These are phyloP conservation scores for Strobilomyces dryophilus DNA, from an alignment of 768 basidiomycete genomes.

Conservation along the genomic window DNA sequence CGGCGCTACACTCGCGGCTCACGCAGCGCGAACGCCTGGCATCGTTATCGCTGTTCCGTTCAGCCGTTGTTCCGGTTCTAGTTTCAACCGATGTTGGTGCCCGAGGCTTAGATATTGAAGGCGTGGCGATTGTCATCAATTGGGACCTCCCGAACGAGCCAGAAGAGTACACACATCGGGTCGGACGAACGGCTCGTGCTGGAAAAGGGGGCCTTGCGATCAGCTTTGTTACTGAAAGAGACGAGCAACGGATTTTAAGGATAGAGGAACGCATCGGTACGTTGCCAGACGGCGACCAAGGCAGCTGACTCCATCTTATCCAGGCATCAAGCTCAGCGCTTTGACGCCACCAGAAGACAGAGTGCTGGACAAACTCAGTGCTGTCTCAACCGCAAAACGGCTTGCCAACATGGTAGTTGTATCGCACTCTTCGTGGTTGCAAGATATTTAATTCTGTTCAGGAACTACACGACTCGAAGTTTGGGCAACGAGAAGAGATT, in stretches of 20 bases:
- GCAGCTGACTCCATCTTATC: background rate
- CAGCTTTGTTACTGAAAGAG: slow-evolving; percentile 92
- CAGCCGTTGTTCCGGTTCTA: slow-evolving; percentile 83
- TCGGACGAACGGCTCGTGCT: slow-evolving; percentile 88
- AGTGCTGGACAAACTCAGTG: slow-evolving; percentile 82
- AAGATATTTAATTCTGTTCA: slow-evolving; percentile 26
- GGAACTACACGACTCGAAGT: slow-evolving; percentile 85
- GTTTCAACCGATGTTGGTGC: slow-evolving; percentile 95
- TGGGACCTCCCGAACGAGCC: slow-evolving; percentile 91
- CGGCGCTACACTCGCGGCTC: slow-evolving; percentile 88
- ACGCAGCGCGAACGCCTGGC: slow-evolving; percentile 86
- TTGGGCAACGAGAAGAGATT: slow-evolving; percentile 85
- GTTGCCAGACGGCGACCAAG: slow-evolving; percentile 24
- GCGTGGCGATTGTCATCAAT: slow-evolving; percentile 94
- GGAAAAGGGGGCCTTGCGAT: slow-evolving; percentile 87
- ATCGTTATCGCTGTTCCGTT: slow-evolving; percentile 83
- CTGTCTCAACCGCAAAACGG: slow-evolving; percentile 89
- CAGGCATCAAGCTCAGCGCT: slow-evolving; percentile 74
- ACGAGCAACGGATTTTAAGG: slow-evolving; percentile 76
- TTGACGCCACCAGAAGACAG: slow-evolving; percentile 73
- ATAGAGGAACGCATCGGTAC: slow-evolving; percentile 87
- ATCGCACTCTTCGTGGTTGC: background rate
- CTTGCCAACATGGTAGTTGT: slow-evolving; percentile 83
- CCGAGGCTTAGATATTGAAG: slow-evolving; percentile 93
- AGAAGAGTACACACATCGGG: slow-evolving; percentile 95